Conservation (phyloP, 2,329 filamentous ascomycete genomes). For the Venturia effusa region DNA sequence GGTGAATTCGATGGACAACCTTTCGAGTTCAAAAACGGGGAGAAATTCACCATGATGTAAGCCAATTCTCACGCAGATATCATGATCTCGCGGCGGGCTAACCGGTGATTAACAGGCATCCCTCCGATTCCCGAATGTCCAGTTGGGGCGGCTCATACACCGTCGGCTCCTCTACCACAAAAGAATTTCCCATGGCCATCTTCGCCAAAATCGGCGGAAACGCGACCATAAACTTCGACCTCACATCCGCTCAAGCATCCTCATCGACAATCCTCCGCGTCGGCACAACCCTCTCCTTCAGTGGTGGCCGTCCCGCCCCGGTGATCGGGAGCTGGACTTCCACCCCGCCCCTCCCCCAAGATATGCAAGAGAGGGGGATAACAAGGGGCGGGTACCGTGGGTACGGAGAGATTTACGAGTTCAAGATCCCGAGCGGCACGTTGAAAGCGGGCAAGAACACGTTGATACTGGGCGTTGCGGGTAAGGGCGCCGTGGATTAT, state of each 20-base stretch:
- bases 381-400: conserved; percentile 57
- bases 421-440: conserved; percentile 47
- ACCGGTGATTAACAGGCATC: no score
- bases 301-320: conserved; percentile 46
- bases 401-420: conserved; percentile 52
- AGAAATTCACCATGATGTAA: conserved; percentile 29
- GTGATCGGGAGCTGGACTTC: conserved; percentile 46
- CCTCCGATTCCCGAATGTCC: conserved; percentile 52
- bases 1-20: conserved; percentile 53
- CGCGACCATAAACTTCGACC: conserved; percentile 49
- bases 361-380: conserved; percentile 54
- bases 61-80: no score
- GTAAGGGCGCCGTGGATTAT: conserved; percentile 44
- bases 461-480: conserved; percentile 48
- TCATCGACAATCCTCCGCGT: conserved; percentile 49
- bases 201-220: conserved; percentile 51
- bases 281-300: conserved; percentile 53
- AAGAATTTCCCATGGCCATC: conserved; percentile 54
- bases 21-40: conserved; percentile 53
- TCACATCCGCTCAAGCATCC: conserved; percentile 36
- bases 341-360: conserved; percentile 44
- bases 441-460: conserved; percentile 51
- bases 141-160: conserved; percentile 52
- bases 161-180: conserved; percentile 42
- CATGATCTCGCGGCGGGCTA: no score